Evolutionary conservation across 345 rosid species (phyloP).

Genomic region (Fremontodendron californicum): DNA sequence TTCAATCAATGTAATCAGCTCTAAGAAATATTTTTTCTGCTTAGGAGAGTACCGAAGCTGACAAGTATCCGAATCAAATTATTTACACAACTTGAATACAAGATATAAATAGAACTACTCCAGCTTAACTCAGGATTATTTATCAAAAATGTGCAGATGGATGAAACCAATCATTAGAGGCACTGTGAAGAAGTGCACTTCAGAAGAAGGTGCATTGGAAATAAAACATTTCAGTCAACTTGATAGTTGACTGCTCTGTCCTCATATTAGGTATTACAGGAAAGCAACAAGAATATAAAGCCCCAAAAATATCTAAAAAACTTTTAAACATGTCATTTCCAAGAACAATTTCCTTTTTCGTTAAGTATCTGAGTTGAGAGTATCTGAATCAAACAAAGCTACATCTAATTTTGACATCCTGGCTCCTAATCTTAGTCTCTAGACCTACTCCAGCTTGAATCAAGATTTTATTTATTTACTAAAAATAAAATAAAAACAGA

Average conservation of each 20-base stretch:
- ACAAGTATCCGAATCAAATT: not conserved
- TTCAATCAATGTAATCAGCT: not conserved
- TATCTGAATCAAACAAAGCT: not conserved
- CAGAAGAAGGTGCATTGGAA: not conserved
- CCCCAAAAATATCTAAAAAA: not conserved
- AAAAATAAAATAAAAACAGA: not conserved
- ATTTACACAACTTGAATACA: not conserved
- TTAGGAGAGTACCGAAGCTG: not conserved
- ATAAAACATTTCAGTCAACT: not conserved
- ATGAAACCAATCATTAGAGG: conserved; percentile 2
- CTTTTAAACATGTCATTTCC: not conserved
- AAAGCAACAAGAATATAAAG: not conserved
- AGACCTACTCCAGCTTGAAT: not conserved
- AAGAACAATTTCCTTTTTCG: not conserved
- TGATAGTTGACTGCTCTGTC: not conserved
- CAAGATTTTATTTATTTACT: not conserved
- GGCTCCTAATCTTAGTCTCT: not conserved
- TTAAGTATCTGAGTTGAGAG: not conserved
- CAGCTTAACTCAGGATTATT: not conserved
- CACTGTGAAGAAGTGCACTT: not conserved
- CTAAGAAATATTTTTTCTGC: not conserved
- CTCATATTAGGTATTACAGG: not conserved
- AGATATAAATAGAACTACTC: not conserved
- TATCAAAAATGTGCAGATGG: not conserved
- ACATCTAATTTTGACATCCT: not conserved